Evolutionary conservation across 371 early-diverging fungal genomes (phyloP).

Genomic region (Mucor saturninus): DNA sequence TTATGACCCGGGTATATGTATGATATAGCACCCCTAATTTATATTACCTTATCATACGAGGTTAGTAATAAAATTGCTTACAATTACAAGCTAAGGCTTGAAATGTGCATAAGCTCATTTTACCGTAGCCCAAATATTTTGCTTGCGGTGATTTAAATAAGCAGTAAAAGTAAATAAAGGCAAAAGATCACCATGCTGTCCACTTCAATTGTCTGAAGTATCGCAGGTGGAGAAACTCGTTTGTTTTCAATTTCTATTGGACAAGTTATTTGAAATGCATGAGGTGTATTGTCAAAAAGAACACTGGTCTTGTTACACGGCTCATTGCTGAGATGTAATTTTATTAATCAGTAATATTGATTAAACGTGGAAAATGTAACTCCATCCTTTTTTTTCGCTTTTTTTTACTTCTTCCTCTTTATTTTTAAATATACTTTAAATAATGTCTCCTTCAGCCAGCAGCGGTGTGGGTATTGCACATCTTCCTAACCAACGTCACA

Average conservation of each 20-base stretch:
- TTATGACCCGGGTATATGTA: too few species aligned
- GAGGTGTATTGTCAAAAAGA: constrained; percentile 26
- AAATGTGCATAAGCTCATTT: background rate
- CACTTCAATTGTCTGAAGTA: background rate
- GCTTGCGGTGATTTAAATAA: too few species aligned
- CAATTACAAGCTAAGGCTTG: background rate
- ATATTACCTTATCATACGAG: too few species aligned
- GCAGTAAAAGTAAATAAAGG: background rate
- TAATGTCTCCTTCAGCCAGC: constrained; percentile 52
- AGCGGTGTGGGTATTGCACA: constrained; percentile 91
- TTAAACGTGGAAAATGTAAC: background rate
- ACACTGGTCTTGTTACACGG: constrained; percentile 18
- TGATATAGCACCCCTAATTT: too few species aligned
- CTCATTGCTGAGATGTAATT: constrained; percentile 18
- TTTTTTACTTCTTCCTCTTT: background rate
- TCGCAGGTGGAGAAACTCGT: constrained; percentile 10
- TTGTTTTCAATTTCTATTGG: constrained; percentile 16
- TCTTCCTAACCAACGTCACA: constrained; percentile 95
- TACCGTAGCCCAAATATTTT: too few species aligned
- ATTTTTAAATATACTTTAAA: constrained; percentile 1
- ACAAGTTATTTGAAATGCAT: constrained; percentile 10
- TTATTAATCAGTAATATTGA: constrained; percentile 6
- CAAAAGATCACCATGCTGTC: background rate
- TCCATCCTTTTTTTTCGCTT: background rate
- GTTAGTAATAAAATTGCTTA: too few species aligned